phyloP scores from a whole-genome alignment of 2,329 filamentous ascomycete genomes.

The Amauroascus verrucosus region DNA sequence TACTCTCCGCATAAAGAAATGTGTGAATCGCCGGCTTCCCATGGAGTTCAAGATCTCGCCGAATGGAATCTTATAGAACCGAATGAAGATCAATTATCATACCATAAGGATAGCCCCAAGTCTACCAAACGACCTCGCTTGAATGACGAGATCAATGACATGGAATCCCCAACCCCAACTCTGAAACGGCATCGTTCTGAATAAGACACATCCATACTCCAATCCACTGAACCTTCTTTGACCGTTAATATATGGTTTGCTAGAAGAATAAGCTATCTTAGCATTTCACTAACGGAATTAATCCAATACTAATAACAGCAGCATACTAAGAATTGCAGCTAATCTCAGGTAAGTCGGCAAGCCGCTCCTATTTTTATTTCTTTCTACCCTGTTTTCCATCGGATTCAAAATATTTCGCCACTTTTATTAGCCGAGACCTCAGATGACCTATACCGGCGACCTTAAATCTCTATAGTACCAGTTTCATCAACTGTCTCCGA shows the following conservation, averaged over 20 bases:
- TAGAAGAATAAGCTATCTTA: background rate
- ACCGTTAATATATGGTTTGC: background rate
- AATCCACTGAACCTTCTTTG: background rate
- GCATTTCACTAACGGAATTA: background rate
- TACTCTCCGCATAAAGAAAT: conserved; percentile 15
- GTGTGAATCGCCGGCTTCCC: conserved; percentile 22
- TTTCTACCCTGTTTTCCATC: background rate
- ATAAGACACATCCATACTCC: background rate
- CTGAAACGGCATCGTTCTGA: conserved; percentile 15
- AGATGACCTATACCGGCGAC: background rate
- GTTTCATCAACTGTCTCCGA: background rate
- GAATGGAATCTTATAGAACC: conserved; percentile 5
- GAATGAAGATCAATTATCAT: conserved; percentile 25
- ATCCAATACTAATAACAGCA: background rate
- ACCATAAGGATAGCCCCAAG: conserved; percentile 20
- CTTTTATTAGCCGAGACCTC: background rate
- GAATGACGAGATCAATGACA: conserved; percentile 12
- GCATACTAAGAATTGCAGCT: background rate
- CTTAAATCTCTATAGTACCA: background rate
- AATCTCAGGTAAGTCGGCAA: conserved; percentile 7
- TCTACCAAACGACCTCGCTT: conserved; percentile 13
- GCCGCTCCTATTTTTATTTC: background rate
- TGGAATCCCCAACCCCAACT: conserved; percentile 5
- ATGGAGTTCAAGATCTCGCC: conserved; percentile 14
- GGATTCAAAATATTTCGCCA: background rate